phyloP scores from a whole-genome alignment of 345 rosid species.

The Pseudoturritis turrita region DNA sequence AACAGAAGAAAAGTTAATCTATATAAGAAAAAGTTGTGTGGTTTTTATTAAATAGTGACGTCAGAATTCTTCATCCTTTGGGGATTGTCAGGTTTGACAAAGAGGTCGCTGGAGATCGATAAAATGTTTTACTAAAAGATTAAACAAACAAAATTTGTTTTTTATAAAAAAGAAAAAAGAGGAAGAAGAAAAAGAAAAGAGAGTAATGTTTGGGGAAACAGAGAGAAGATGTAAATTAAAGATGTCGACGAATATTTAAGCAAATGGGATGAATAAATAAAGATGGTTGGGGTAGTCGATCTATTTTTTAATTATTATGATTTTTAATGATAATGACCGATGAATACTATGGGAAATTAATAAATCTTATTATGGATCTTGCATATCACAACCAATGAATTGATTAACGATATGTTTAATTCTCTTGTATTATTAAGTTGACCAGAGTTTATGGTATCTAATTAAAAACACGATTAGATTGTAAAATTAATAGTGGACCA shows the following conservation, averaged over 20 bases:
- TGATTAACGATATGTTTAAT: constrained; percentile 10
- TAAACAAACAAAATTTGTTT: too few relatives aligned
- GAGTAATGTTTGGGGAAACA: neutral
- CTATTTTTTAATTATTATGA: neutral
- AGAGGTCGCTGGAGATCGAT: constrained; percentile 19
- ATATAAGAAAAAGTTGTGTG: neutral
- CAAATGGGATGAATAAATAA: constrained; percentile 14
- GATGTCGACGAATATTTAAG: constrained; percentile 16
- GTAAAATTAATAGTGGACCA: neutral
- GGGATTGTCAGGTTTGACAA: constrained; percentile 30
- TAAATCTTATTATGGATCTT: constrained; percentile 15
- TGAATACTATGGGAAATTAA: neutral
- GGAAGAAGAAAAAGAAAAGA: neutral
- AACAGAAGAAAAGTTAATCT: too few relatives aligned
- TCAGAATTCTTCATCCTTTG: constrained; percentile 9
- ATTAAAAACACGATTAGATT: neutral
- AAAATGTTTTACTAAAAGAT: neutral
- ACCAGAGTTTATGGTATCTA: constrained; percentile 8
- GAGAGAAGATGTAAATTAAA: neutral
- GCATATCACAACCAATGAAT: constrained; percentile 20
- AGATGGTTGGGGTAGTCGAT: constrained; percentile 22
- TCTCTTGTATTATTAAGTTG: constrained; percentile 30
- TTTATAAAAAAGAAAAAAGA: neutral
- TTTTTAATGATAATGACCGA: constrained; percentile 9
- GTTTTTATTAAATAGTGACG: constrained; percentile 20